These are phyloP conservation scores for Dissophora globulifera DNA, from an alignment of 192 early-diverging fungal genomes.

Conservation along the genomic window DNA sequence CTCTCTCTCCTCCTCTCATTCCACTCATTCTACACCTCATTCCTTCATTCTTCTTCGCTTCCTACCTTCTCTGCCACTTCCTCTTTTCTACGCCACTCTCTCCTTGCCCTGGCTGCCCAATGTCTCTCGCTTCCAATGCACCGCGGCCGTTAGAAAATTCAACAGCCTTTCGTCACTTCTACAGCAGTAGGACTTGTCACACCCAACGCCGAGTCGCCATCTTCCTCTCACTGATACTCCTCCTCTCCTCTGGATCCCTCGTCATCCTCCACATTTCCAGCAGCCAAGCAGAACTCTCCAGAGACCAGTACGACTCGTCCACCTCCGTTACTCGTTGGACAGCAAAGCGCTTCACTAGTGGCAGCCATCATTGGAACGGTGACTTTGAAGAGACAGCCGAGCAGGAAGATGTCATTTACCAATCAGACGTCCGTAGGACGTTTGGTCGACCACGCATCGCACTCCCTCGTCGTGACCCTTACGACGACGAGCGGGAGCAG, in stretches of 20 bases:
- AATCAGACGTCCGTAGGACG: not conserved
- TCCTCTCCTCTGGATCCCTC: conserved; percentile 22
- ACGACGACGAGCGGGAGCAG: conserved; percentile 5
- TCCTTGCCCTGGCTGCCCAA: not conserved
- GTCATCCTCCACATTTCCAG: conserved; percentile 13
- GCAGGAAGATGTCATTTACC: not conserved
- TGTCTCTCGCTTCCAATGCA: not conserved
- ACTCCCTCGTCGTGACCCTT: conserved; percentile 6
- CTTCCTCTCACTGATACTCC: conserved; percentile 6
- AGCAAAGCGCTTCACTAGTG: not conserved
- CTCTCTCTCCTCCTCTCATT: not conserved
- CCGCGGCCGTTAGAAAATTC: no score
- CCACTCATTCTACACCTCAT: not conserved
- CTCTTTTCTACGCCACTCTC: not conserved
- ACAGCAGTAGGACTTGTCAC: not conserved
- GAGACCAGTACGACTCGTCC: conserved; percentile 5
- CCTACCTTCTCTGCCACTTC: no score
- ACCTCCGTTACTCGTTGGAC: conserved; percentile 35
- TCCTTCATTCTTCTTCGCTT: not conserved
- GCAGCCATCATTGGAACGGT: not conserved
- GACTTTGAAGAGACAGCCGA: not conserved
- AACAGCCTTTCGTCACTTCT: not conserved
- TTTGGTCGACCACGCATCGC: conserved; percentile 8
- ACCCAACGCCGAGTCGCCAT: conserved; percentile 4
- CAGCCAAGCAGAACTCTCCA: not conserved